Conservation (phyloP, 1,139 yeast genomes). For the Tardiomyces digboiensis region DNA sequence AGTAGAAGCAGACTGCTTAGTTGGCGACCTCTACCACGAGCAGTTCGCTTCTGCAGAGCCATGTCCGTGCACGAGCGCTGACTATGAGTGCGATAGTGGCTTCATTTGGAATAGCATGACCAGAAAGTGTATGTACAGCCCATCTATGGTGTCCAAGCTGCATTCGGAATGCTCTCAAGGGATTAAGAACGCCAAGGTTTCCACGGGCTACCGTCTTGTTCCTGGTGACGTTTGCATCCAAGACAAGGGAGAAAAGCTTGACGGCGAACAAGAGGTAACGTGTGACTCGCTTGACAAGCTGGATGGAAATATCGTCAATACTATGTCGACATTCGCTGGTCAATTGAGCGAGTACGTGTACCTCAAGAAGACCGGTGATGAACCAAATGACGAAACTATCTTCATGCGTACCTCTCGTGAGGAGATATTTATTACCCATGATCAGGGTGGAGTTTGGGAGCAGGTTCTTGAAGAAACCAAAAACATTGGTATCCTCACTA, state of each 20-base stretch:
- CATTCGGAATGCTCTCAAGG: not conserved
- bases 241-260: slow-evolving; percentile 9
- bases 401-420: slow-evolving; percentile 46
- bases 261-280: not conserved
- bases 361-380: slow-evolving; percentile 26
- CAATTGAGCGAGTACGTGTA: slow-evolving; percentile 47
- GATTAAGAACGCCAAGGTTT: slow-evolving; percentile 21
- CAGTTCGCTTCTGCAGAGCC: slow-evolving; percentile 44
- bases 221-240: slow-evolving; percentile 42
- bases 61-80: slow-evolving; percentile 57
- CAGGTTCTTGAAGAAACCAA: slow-evolving; percentile 38
- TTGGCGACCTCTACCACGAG: slow-evolving; percentile 51
- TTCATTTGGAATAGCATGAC: slow-evolving; percentile 29
- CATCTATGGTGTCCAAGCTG: not conserved
- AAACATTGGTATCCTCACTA: slow-evolving; percentile 46
- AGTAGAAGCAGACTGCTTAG: slow-evolving; percentile 57
- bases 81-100: slow-evolving; percentile 67
- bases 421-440: slow-evolving; percentile 54
- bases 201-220: slow-evolving; percentile 31
- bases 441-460: slow-evolving; percentile 63
- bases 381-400: slow-evolving; percentile 57
- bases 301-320: not conserved
- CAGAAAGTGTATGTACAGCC: too few relatives aligned
- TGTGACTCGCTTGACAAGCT: not conserved
- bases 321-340: slow-evolving; percentile 26